A percentile compares a stretch with the other conserved stretches of the same genome.
These are phyloP conservation scores for Cryptococcus sp. DNA, from an alignment of 1,284 basidiomycete species.

Conservation along the genomic window DNA sequence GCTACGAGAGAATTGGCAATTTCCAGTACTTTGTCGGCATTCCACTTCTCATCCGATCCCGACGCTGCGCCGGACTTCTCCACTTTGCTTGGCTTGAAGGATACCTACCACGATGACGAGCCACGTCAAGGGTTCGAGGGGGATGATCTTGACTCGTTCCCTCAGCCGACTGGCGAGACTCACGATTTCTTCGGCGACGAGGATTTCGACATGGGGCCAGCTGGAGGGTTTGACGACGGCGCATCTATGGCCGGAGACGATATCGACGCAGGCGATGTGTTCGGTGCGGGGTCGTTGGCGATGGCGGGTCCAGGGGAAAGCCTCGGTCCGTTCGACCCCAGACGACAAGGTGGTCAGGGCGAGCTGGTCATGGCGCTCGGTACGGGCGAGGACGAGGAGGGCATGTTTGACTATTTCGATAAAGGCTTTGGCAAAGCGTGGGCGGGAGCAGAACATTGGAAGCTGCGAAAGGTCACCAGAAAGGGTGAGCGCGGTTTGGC, in stretches of 20 bases:
- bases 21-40: constrained; percentile 73
- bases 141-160: constrained; percentile 10
- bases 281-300: constrained; percentile 20
- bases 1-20: constrained; percentile 69
- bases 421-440: constrained; percentile 87
- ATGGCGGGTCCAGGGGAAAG: constrained; percentile 54
- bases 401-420: constrained; percentile 93
- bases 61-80: constrained; percentile 55
- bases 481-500: constrained; percentile 62
- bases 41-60: constrained; percentile 73
- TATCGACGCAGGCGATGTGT: constrained; percentile 54
- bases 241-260: constrained; percentile 50
- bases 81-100: constrained; percentile 35
- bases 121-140: constrained; percentile 3
- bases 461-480: constrained; percentile 73
- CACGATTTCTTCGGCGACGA: constrained; percentile 60
- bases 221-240: constrained; percentile 58
- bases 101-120: constrained; percentile 27
- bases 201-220: constrained; percentile 69
- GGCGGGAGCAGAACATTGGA: constrained; percentile 99
- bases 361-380: constrained; percentile 84
- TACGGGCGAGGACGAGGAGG: constrained; percentile 57
- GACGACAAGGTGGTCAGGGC: constrained; percentile 66
- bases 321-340: constrained; percentile 73
- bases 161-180: constrained; percentile 24